Base-by-base conservation (phyloP, 2,329 filamentous ascomycete species). In the Aspergillus quadricinctus region DNA sequence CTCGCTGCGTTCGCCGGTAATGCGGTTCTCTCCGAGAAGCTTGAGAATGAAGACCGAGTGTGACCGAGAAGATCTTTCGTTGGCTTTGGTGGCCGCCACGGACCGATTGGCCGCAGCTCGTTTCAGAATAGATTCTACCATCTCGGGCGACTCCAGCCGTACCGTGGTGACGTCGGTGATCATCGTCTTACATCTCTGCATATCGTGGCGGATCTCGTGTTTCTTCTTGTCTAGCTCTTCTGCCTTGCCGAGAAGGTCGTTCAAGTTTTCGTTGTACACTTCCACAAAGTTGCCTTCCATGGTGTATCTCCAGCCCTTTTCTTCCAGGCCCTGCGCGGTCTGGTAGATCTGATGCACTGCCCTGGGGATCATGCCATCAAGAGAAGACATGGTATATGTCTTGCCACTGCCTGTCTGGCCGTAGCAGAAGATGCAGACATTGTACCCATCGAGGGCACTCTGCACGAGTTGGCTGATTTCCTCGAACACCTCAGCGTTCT, bases 371-470 rank as follows among this genome's bases (percentile, higher is more conserved):
- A 99, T 97, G 63, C 94, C 94, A 65, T 97, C 90, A 1, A 80
- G 75, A 0, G 88, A 89, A 9, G 90, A 95, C 94, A 99, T 99
- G 3, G 94, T 97, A 70, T 88, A 90, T 0, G 94, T 99, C 80
- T 99, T 99, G 58, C 94, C 94, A 19, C 92, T 94, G 3, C 94
- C 94, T 0, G 94, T 99, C 74, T 99, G 94, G 46, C 94, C 94
- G 69, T 99, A 99, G 70, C 92, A 97, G 77, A 99, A 96, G 61
- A 99, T 97, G 75, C 93, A 97, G 52, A 99, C 94, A 65, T 97
- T 99, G 78, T 96, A 99, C 1, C 94, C 94, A 68, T 99, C 94
- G 41, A 99, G 81, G 0, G 95, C 94, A 64, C 90, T 96, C 75
- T 99, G 94, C 1, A 99, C 92, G 35, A 99, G 83, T 71, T 99